Evolutionary conservation across 1,284 basidiomycete genomes (phyloP), one percentile per base, ranked within the genome.

Genomic region (Laetiporus sulphureus): DNA sequence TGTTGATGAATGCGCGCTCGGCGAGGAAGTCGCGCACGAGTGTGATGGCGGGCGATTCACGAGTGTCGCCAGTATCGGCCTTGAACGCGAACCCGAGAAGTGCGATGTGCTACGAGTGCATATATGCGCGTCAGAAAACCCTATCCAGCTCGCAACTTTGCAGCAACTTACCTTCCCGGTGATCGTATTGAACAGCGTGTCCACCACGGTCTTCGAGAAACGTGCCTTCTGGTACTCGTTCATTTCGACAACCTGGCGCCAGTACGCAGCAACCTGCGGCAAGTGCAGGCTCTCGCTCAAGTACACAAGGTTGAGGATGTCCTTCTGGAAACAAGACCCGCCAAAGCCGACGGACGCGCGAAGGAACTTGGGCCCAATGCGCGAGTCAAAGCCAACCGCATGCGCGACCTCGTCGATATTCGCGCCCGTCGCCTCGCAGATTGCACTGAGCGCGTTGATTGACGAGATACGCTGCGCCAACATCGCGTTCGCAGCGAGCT

Each of bases 381-480:
- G 91, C 19, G 81, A 76, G 67, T 99, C 96, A 55, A 83, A 84
- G 23, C 95, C 95, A 59, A 97, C 87, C 8, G 96, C 94, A 60
- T 90, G 78, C 2, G 96, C 85, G 50, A 99, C 95, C 68, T 99
- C 96, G 65, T 97, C 92, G 45, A 99, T 92, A 72, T 95, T 95
- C 44, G 96, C 96, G 38, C 95, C 96, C 5, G 96, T 99, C n/a
- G 92, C 93, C 68, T 99, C 96, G 65, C 96, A 99, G 62, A 99
- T 97, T 40, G 96, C 96, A 19, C 93, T 95, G 32, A 99, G 84
- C 11, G 95, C 92, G 63, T 99, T 99, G 72, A 99, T 77, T 42
- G 92, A 96, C 7, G 95, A 98, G 65, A 99, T 99, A 51, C 96
- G 89, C 65, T 94, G 91, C 7, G 95, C 96, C 45, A 99, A 84